Base-by-base conservation (phyloP, 495 filamentous ascomycete genomes). In the Emericellopsis terricola region DNA sequence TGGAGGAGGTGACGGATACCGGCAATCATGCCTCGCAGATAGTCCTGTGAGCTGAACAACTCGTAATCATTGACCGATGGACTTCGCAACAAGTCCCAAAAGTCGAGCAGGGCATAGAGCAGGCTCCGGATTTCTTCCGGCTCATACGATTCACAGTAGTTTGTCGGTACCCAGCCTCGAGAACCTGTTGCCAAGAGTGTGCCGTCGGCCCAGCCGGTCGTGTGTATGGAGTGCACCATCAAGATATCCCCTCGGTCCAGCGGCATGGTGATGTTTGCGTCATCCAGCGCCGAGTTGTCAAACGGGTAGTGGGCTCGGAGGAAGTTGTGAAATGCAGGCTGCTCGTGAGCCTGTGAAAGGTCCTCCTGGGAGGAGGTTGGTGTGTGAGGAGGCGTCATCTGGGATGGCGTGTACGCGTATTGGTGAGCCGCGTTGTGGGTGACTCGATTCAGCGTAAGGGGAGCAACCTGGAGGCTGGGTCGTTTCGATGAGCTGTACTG, bases 171-270 rank as follows among this genome's bases (percentile, higher is more conserved):
- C 91, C 91, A 99, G 37, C 91, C 91, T 45, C 91, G 71, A 37
- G 78, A 78, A 13, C 87, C 89, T 9, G 82, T 79, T 34, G 79
- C 68, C 34, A 99, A 56, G 29, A 94, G 62, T n/a, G 91, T 99
- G 27, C 91, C 91, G 54, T 99, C 91, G 27, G 89, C 91, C 91
- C 91, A 99, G 45, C 91, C 91, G 60, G 94, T 99, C 32, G 82
- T 84, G 57, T 99, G 91, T 43, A 99, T 79, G 10, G 89, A 94
- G 54, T 99, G 91, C 21, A 99, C 76, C 37, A 99, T 55, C 33
- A 99, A 81, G 15, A 99, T 70, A 44, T 96, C 91, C 34, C 89
- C 91, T 43, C 78, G 71, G 43, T 83, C 81, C 19, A 99, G 64
- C 4, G 84, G 81, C 7, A 94, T 55, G 14, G 87, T 94, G 38